These are phyloP conservation scores for Metarhizium album DNA, from an alignment of 2,329 filamentous ascomycete species.

Conservation along the genomic window DNA sequence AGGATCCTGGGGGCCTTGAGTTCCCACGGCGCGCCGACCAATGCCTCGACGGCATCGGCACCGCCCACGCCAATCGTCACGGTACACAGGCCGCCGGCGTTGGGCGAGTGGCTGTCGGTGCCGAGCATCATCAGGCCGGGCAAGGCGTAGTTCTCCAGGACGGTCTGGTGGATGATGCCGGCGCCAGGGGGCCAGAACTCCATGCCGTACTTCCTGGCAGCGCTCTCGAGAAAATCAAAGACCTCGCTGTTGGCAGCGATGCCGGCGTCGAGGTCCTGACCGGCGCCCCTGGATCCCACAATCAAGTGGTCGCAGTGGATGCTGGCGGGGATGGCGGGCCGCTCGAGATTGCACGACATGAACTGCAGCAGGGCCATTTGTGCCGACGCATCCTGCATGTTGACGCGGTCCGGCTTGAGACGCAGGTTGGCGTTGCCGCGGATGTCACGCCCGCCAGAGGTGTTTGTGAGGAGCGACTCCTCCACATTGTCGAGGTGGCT, in stretches of 20 bases:
- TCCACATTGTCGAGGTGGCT: slow-evolving; percentile 85
- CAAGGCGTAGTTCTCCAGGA: slow-evolving; percentile 95
- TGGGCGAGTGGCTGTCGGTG: slow-evolving; percentile 94
- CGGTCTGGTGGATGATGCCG: slow-evolving; percentile 94
- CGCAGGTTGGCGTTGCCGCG: slow-evolving; percentile 87
- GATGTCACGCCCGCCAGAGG: slow-evolving; percentile 73
- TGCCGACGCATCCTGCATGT: slow-evolving; percentile 97
- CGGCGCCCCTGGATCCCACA: slow-evolving; percentile 83
- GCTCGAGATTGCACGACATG: slow-evolving; percentile 88
- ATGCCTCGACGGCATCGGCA: slow-evolving; percentile 90
- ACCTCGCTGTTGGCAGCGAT: slow-evolving; percentile 93
- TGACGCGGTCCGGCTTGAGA: slow-evolving; percentile 92
- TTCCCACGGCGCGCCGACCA: slow-evolving; percentile 96
- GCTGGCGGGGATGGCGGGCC: slow-evolving; percentile 87
- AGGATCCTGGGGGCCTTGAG: slow-evolving; percentile 87
- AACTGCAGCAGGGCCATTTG: slow-evolving; percentile 98
- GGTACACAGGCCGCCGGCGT: slow-evolving; percentile 86
- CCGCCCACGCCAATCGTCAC: slow-evolving; percentile 96
- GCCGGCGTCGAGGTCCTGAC: slow-evolving; percentile 71
- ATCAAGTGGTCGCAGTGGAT: slow-evolving; percentile 99
- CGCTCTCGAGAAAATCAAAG: slow-evolving; percentile 93
- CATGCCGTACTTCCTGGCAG: slow-evolving; percentile 81
- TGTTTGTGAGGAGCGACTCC: slow-evolving; percentile 74
- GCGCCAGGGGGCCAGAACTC: slow-evolving; percentile 94
- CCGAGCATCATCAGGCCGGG: slow-evolving; percentile 98